Evolutionary conservation across 495 filamentous ascomycete species (phyloP), one percentile per base, ranked within the genome.

Genomic region (Aspergillus biplanus): DNA sequence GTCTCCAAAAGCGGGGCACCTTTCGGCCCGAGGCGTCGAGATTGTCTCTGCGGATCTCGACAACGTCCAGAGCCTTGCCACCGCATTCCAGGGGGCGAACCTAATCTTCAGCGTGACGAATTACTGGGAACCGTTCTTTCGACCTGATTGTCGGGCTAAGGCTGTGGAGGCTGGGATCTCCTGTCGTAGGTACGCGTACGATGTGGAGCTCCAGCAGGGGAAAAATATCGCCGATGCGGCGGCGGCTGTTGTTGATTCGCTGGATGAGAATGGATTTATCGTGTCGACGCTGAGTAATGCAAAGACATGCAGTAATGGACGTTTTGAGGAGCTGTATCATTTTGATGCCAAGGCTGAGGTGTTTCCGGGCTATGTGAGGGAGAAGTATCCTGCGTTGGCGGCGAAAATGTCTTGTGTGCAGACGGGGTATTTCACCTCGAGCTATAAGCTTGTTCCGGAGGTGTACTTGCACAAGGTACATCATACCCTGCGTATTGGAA

Each of bases 151-250:
- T 37, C 69, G 69, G 1, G 46, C 53, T 11, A 55, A 60, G 21
- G 66, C 69, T 48, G 65, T 18, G 11, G 42, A 65, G 21, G 18
- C 44, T 15, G 74, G 76, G 13, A 67, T 74, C 53, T 66, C 70
- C 0, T 67, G 76, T 64, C 76, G 82, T 48, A 65, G 73, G 57
- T 73, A 79, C 54, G 80, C 82, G 7, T 81, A 80, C 59, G 75
- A 85, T 6, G 68, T 78, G 18, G 83, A 85, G 62, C 54, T 77
- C 7, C 70, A 75, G 52, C 80, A 85, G 57, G 77, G 75, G 11
- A 80, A 79, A 59, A 84, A 81, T 56, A 73, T 84, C 47, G 75
- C 76, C n/a, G 83, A 86, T 62, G 80, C 80, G 7, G 80, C 80
- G 16, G 79, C 84, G 1, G 8, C 16, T 7, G 55, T 49, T 4